phyloP scores from a whole-genome alignment of 192 early-diverging fungal species.

The Coemansia sp. region DNA sequence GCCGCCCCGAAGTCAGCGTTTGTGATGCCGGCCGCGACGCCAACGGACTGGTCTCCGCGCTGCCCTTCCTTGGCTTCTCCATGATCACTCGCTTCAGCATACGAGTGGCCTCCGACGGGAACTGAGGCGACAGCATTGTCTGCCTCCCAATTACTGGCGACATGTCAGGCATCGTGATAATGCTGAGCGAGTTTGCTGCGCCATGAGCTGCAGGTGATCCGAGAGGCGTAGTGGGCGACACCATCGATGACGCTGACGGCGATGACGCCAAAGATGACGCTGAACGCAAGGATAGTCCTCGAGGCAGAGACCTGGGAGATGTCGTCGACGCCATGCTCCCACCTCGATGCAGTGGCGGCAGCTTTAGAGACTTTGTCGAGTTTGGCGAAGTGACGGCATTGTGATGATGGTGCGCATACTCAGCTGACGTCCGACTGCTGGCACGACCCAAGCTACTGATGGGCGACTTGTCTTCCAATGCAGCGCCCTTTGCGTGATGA shows the following conservation, averaged over 20 bases:
- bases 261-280: constrained; percentile 33
- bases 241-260: constrained; percentile 28
- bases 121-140: constrained; percentile 28
- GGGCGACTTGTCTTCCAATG: constrained; percentile 5
- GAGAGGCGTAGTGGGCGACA: constrained; percentile 27
- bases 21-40: not conserved
- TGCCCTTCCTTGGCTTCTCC: constrained; percentile 23
- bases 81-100: constrained; percentile 44
- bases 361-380: not conserved
- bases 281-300: constrained; percentile 30
- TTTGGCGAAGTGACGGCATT: not conserved
- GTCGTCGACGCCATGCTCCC: constrained; percentile 15
- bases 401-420: not conserved
- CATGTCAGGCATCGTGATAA: constrained; percentile 15
- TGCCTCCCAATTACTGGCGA: not conserved
- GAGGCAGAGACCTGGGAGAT: constrained; percentile 42
- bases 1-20: not conserved
- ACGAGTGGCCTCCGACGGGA: constrained; percentile 45
- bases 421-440: constrained; percentile 10
- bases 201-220: constrained; percentile 27
- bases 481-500: not conserved
- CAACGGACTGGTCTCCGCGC: not conserved
- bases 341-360: constrained; percentile 12
- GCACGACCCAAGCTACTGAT: constrained; percentile 5
- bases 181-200: constrained; percentile 20